Base-by-base conservation (phyloP, 192 early-diverging fungal genomes). In the Umbelopsis isabellina region DNA sequence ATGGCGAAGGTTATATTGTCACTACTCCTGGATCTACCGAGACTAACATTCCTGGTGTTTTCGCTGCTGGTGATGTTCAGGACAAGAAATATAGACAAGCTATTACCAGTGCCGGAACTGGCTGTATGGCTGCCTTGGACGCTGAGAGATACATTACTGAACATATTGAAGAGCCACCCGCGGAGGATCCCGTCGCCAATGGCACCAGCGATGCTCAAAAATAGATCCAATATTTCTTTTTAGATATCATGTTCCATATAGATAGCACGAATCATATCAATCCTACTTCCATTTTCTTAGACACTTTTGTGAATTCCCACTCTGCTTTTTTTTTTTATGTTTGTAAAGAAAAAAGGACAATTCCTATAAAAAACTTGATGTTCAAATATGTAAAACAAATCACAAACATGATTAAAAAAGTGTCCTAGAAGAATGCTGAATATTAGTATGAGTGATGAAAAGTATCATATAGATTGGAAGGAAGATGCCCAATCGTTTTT, bases 81-180 rank as follows among this genome's bases (percentile, higher is more conserved):
- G 98, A 99, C 80, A 91, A 91, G 80, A 89, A 78, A 23, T 99
- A 99, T 84, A 92, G 97, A 74, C 97, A 99, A 81, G 98, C 98
- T 18, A 88, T 99, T 69, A 99, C 97, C 33, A 94, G 93, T 65
- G 97, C 97, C 46, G 95, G 97, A 45, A 91, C 91, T 41, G 97
- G 97, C 53, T 99, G 97, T 85, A 97, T 97, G 94, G 94, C 97
- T 27, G 96, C 95, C 10, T 81, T 99, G 23, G 97, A 99, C 79
- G 91, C 91, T 80, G 97, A 99, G 83, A 87, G 96, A 80, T 99
- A 89, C 87, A 85, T 99, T 70, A 92, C 91, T 80, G 92, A 91
- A 68, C 85, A 90, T 47, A 79, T 66, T 27, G 48, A 75, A 45
- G 61, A 67, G 37, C 33, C 55, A n/a, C 25, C 55, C 4, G 55